Conservation (phyloP, 2,329 filamentous ascomycete genomes). For the Ascochyta lentis region DNA sequence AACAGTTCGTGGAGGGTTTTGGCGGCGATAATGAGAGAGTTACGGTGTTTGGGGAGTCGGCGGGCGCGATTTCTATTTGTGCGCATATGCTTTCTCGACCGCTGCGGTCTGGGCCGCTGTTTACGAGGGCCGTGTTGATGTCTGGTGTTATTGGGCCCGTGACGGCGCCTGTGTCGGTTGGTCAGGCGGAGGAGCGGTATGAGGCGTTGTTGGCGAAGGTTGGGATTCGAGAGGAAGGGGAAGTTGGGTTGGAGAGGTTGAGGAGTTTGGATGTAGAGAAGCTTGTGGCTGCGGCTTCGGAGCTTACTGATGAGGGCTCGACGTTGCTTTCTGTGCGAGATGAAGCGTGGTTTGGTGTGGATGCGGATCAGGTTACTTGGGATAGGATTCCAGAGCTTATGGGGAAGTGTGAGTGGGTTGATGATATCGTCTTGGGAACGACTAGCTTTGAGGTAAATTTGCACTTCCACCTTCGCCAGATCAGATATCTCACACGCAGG, state of each 20-base stretch:
- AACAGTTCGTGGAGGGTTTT: slow-evolving; percentile 44
- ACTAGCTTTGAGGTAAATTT: slow-evolving; percentile 53
- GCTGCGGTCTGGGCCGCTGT: slow-evolving; percentile 24
- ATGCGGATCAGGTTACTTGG: slow-evolving; percentile 24
- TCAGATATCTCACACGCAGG: background rate
- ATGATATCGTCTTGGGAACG: slow-evolving; percentile 54
- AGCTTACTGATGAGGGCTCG: slow-evolving; percentile 1
- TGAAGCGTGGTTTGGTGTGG: slow-evolving; percentile 22
- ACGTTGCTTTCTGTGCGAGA: slow-evolving; percentile 24
- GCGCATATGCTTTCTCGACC: slow-evolving; percentile 30
- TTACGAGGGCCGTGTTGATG: slow-evolving; percentile 31
- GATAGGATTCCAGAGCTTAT: slow-evolving; percentile 24
- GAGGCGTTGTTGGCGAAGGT: slow-evolving; percentile 30
- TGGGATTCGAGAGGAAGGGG: slow-evolving; percentile 20
- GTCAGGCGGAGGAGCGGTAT: slow-evolving; percentile 18
- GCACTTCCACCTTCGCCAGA: background rate
- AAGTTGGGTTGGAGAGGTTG: slow-evolving; percentile 16
- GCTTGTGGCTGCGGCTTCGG: slow-evolving; percentile 22
- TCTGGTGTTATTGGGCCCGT: slow-evolving; percentile 26
- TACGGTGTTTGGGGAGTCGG: slow-evolving; percentile 54
- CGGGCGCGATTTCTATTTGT: slow-evolving; percentile 49
- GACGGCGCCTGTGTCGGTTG: slow-evolving; percentile 12
- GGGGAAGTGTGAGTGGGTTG: slow-evolving; percentile 48
- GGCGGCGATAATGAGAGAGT: slow-evolving; percentile 42
- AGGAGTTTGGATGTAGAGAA: slow-evolving; percentile 14